phyloP scores from a whole-genome alignment of 2,329 filamentous ascomycete species.

The Stachybotrys chlorohalonatus region DNA sequence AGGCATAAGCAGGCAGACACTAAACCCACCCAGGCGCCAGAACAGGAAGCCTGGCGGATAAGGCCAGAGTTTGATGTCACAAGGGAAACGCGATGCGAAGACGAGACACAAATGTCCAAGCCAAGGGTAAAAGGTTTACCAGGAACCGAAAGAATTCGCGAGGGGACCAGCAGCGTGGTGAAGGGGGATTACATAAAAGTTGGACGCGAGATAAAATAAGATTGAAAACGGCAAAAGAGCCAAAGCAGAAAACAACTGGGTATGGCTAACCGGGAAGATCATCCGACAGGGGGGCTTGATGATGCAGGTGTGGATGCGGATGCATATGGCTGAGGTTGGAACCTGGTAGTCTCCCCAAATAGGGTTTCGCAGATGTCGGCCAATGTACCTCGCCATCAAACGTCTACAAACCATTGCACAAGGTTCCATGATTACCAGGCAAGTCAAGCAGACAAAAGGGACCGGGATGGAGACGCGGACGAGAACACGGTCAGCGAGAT shows the following conservation, averaged over 20 bases:
- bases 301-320: neutral
- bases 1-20: too few species aligned
- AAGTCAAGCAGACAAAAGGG: slow-evolving; percentile 3
- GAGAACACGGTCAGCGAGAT: neutral
- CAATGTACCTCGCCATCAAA: too few species aligned
- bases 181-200: too few species aligned
- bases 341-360: neutral
- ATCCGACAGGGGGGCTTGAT: neutral
- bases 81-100: too few species aligned
- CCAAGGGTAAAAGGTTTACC: too few species aligned
- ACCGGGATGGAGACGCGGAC: slow-evolving; percentile 1
- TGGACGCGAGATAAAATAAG: neutral
- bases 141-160: too few species aligned
- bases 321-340: neutral
- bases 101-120: too few species aligned
- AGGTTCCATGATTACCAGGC: neutral
- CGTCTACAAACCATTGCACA: too few species aligned
- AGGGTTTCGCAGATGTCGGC: neutral
- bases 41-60: too few species aligned
- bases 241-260: neutral
- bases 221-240: neutral
- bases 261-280: neutral
- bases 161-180: too few species aligned
- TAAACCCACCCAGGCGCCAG: too few species aligned
- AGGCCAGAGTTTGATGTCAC: too few species aligned